These are phyloP conservation scores for Rhizopus microsporus DNA, from an alignment of 371 early-diverging fungal species.

Conservation along the genomic window DNA sequence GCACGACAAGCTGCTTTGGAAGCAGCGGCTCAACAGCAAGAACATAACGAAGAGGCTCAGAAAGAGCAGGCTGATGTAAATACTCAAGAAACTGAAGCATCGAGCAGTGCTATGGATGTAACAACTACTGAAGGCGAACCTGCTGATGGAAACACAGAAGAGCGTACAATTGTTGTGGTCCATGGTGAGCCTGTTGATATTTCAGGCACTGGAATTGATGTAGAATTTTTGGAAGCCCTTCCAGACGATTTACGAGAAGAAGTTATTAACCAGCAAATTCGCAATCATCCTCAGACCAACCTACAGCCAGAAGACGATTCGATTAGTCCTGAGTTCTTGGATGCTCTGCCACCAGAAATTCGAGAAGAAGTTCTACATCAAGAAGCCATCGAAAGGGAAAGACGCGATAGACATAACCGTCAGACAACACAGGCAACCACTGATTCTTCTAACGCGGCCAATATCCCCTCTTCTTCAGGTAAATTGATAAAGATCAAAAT, in stretches of 20 bases:
- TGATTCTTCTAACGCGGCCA: constrained; percentile 20
- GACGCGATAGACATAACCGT: constrained; percentile 46
- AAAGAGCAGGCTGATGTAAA: constrained; percentile 25
- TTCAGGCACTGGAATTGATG: constrained; percentile 92
- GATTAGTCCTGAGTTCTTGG: constrained; percentile 76
- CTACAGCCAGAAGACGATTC: constrained; percentile 42
- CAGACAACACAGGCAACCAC: constrained; percentile 28
- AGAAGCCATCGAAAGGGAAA: constrained; percentile 62
- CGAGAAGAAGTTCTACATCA: constrained; percentile 76
- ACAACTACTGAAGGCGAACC: constrained; percentile 18
- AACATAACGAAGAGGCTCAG: constrained; percentile 18
- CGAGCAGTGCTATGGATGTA: constrained; percentile 22
- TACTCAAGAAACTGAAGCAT: constrained; percentile 34
- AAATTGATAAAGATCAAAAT: not conserved
- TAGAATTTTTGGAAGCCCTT: constrained; percentile 91
- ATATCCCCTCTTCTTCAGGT: constrained; percentile 3
- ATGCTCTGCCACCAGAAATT: constrained; percentile 80
- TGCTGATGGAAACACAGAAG: constrained; percentile 26
- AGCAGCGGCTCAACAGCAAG: constrained; percentile 8
- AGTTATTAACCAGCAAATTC: constrained; percentile 74
- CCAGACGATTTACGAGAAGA: constrained; percentile 95
- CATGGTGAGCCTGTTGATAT: constrained; percentile 78
- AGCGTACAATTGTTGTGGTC: constrained; percentile 44
- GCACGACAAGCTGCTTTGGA: constrained; percentile 14
- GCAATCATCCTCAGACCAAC: constrained; percentile 29